Base-by-base conservation (phyloP, 2,329 filamentous ascomycete species). In the Neopestalotiopsis sp. region DNA sequence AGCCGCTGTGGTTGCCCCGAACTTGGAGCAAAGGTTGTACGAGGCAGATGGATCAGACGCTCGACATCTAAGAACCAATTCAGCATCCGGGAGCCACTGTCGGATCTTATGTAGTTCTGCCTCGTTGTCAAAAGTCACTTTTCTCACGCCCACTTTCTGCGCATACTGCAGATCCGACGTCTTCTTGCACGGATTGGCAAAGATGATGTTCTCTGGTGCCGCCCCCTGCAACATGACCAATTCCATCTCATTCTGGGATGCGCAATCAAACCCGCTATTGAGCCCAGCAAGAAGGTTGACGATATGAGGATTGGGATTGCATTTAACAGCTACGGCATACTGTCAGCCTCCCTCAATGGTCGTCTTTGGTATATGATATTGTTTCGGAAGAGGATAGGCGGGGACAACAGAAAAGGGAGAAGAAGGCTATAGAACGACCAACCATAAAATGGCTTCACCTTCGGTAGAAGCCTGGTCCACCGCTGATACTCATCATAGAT, bases 401-500 rank as follows among this genome's bases (percentile, higher is more conserved):
- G 56, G 28, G 56, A 28, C 7, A 28, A 30, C 14, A 58, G n/a
- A 5, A 58, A 30, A 58, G 56, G 56, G 56, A 58, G 20, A 58
- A 28, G 13, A 4, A 28, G 17, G 56, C 2, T 30, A 58, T 58
- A 24, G 56, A 58, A n/a, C 4, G 56, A 58, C 56, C 56, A 28
- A 58, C 56, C 56, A 24, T 58, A 58, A 58, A 58, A 58, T 58
- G 56, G n/a, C 28, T 58, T 58, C 17, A 58, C 56, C n/a, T 24
- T 30, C 56, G 56, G 56, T 28, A 58, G 28, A 58, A 58, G 56
- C 4, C 20, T 58, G 28, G 56, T 58, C 56, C 56, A 58, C 56
- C 56, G 56, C 56, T 58, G 56, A 58, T 58, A 58, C 56, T 58
- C 56, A 58, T 58, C 12, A 58, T 58, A 58, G 56, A 58, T 30